Evolutionary conservation across 768 basidiomycete genomes (phyloP).

Genomic region (Russula olivacea): DNA sequence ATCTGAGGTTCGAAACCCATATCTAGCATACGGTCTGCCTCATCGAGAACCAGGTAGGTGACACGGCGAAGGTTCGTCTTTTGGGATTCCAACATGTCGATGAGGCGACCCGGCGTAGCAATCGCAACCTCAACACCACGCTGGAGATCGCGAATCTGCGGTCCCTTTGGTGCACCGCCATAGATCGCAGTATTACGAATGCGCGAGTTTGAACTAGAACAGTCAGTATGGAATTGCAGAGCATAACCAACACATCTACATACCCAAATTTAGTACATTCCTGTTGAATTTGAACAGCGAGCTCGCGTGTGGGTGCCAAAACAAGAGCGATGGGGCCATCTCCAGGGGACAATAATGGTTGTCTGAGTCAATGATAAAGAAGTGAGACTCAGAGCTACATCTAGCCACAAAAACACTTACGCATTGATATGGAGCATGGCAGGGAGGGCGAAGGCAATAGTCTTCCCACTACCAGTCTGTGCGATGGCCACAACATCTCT

Average conservation of each 20-base stretch:
- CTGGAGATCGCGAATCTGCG: constrained; percentile 95
- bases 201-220: constrained; percentile 73
- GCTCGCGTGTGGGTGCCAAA: constrained; percentile 94
- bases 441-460: constrained; percentile 95
- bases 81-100: constrained; percentile 96
- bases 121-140: constrained; percentile 97
- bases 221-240: constrained; percentile 8
- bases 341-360: constrained; percentile 86
- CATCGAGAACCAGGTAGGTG: constrained; percentile 98
- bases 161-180: constrained; percentile 97
- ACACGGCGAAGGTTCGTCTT: constrained; percentile 95
- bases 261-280: constrained; percentile 98
- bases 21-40: constrained; percentile 99
- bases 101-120: constrained; percentile 98
- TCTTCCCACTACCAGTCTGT: constrained; percentile 98
- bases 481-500: constrained; percentile 95
- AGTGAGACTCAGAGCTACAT: background rate
- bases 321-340: constrained; percentile 98
- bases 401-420: constrained; percentile 41
- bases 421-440: constrained; percentile 99
- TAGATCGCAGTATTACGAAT: constrained; percentile 99
- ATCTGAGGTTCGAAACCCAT: constrained; percentile 99
- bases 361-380: constrained; percentile 41
- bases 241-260: constrained; percentile 28
- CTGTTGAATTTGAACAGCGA: constrained; percentile 98